These are phyloP conservation scores for Microascus cirrosus DNA, from an alignment of 2,329 filamentous ascomycete genomes.

Conservation along the genomic window DNA sequence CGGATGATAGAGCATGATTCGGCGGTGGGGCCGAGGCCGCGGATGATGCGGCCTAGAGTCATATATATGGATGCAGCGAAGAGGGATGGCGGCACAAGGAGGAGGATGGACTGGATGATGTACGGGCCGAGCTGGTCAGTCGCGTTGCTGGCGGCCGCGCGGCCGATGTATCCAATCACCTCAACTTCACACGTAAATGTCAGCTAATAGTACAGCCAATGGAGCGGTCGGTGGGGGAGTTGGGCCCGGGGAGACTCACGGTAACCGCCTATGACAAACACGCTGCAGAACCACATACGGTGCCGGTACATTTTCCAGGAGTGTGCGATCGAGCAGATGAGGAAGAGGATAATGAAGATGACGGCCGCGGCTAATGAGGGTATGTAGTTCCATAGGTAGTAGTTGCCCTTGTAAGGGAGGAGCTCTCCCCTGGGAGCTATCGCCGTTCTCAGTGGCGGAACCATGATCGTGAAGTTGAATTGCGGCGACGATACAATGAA, in stretches of 20 bases:
- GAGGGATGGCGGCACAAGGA: conserved; percentile 25
- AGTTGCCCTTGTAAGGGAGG: background rate
- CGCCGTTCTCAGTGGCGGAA: too few relatives aligned
- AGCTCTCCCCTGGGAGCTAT: background rate
- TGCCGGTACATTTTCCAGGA: conserved; percentile 26
- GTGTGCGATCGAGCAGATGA: conserved; percentile 24
- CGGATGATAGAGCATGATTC: conserved; percentile 20
- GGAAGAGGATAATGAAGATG: conserved; percentile 25
- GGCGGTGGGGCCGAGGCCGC: conserved; percentile 23
- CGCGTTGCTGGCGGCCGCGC: conserved; percentile 31
- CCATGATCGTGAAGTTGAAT: too few relatives aligned
- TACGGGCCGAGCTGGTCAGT: conserved; percentile 20
- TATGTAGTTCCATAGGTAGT: conserved; percentile 22
- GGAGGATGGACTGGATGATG: conserved; percentile 26
- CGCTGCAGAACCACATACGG: conserved; percentile 40
- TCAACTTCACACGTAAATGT: conserved; percentile 25
- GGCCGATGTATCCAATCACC: conserved; percentile 37
- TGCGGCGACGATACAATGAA: too few relatives aligned
- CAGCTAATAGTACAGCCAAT: too few relatives aligned
- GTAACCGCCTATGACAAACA: conserved; percentile 38
- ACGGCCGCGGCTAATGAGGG: conserved; percentile 31
- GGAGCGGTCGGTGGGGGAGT: conserved; percentile 1
- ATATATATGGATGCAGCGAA: conserved; percentile 36
- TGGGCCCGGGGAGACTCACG: conserved; percentile 22
- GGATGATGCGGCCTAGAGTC: conserved; percentile 28